Percentiles rank a stretch among this genome's conserved stretches.
These are phyloP conservation scores for Porcisia deanei DNA, from an alignment of 208 protist species.

Conservation along the genomic window DNA sequence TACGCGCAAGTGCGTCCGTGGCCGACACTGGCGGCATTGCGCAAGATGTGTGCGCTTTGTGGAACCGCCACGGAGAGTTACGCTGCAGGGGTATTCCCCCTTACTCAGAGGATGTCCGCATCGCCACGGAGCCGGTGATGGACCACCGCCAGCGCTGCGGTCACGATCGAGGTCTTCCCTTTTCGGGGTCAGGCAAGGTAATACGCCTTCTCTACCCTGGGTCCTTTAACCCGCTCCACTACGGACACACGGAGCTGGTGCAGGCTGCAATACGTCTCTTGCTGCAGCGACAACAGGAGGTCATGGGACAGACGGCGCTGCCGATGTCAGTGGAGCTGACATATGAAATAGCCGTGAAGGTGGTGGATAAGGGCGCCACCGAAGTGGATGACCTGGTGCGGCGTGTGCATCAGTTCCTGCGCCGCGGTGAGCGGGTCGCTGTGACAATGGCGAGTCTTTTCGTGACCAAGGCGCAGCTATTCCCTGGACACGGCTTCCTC, in stretches of 20 bases:
- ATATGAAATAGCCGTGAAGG: constrained; percentile 64
- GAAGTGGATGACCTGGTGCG: constrained; percentile 32
- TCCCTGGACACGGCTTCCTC: constrained; percentile 69
- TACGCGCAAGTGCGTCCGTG: constrained; percentile 2
- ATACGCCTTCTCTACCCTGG: constrained; percentile 68
- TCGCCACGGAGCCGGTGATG: not conserved
- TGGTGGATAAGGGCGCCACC: constrained; percentile 63
- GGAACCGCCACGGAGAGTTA: constrained; percentile 59
- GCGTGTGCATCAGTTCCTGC: constrained; percentile 57
- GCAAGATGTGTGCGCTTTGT: constrained; percentile 39
- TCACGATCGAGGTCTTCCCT: not conserved
- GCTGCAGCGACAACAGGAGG: constrained; percentile 13
- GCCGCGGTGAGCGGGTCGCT: constrained; percentile 51
- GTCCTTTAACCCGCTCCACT: constrained; percentile 78
- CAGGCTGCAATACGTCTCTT: constrained; percentile 37
- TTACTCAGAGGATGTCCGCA: constrained; percentile 4
- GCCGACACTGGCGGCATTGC: not conserved
- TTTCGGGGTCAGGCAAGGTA: not conserved
- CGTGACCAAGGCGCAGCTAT: constrained; percentile 60
- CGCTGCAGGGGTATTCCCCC: constrained; percentile 15
- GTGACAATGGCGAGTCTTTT: constrained; percentile 67
- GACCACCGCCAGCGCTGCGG: not conserved
- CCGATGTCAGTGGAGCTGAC: constrained; percentile 35
- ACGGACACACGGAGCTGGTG: constrained; percentile 76
- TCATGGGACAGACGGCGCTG: not conserved